Evolutionary conservation across 257 asterid species (phyloP).

Genomic region (Solanum paucissectum): DNA sequence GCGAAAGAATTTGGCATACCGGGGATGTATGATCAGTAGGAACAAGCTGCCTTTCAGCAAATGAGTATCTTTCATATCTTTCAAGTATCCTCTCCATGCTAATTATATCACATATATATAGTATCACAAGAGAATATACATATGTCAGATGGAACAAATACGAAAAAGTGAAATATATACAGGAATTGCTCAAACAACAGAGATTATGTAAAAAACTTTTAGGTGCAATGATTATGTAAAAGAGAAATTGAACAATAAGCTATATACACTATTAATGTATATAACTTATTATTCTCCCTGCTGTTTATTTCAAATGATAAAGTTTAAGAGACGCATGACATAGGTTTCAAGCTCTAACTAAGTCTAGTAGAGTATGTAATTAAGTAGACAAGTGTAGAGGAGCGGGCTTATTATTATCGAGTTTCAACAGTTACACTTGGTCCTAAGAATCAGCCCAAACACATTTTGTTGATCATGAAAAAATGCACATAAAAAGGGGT

Average conservation of each 20-base stretch:
- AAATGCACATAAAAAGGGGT: too few species aligned
- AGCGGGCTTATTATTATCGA: too few species aligned
- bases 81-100: slow-evolving; percentile 83
- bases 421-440: too few species aligned
- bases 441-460: too few species aligned
- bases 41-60: slow-evolving; percentile 41
- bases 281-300: background rate
- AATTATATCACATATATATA: background rate
- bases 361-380: too few species aligned
- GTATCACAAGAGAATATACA: background rate
- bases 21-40: slow-evolving; percentile 33
- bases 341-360: background rate
- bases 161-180: background rate
- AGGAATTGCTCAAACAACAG: background rate
- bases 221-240: too few species aligned
- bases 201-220: background rate
- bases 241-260: background rate
- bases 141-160: background rate
- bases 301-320: background rate
- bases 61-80: slow-evolving; percentile 64
- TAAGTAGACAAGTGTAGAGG: too few species aligned
- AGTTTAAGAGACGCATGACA: background rate
- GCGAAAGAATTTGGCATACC: slow-evolving; percentile 16
- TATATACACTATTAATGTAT: background rate
- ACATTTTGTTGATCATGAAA: too few species aligned